These are phyloP conservation scores for Proliferodiscus dingleyae DNA, from an alignment of 2,329 filamentous ascomycete genomes.

Conservation along the genomic window DNA sequence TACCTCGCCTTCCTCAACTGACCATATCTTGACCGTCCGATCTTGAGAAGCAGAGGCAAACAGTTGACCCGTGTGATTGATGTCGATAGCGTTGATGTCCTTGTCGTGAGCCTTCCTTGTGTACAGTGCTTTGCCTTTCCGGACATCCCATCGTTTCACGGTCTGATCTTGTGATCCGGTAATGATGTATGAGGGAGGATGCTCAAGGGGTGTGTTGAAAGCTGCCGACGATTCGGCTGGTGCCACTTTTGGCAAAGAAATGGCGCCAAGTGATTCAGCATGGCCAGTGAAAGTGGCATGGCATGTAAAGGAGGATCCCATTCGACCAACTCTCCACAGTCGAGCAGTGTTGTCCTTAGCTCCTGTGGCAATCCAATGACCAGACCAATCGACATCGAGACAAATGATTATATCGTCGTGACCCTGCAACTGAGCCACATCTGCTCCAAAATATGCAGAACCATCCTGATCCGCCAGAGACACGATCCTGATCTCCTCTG, in stretches of 20 bases:
- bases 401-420: conserved; percentile 96
- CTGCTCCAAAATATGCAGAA: conserved; percentile 73
- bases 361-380: conserved; percentile 91
- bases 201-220: conserved; percentile 65
- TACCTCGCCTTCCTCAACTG: conserved; percentile 80
- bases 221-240: conserved; percentile 67
- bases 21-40: conserved; percentile 96
- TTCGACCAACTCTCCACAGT: conserved; percentile 80
- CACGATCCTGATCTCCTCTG: conserved; percentile 85
- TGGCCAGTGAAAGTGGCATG: conserved; percentile 83
- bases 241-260: conserved; percentile 68
- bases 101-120: conserved; percentile 97
- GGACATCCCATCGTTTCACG: conserved; percentile 88
- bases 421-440: conserved; percentile 78
- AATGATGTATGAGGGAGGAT: conserved; percentile 79
- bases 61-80: conserved; percentile 67
- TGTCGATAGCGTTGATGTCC: conserved; percentile 92
- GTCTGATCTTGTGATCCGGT: conserved; percentile 96
- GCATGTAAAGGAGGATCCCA: conserved; percentile 70
- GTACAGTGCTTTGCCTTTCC: conserved; percentile 64
- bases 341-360: conserved; percentile 95
- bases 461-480: conserved; percentile 49
- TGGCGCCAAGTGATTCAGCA: conserved; percentile 87
- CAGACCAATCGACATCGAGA: conserved; percentile 92
- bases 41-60: conserved; percentile 98